Conservation (phyloP, 352 stramenopile species). For the Pythium grandisporangium region DNA sequence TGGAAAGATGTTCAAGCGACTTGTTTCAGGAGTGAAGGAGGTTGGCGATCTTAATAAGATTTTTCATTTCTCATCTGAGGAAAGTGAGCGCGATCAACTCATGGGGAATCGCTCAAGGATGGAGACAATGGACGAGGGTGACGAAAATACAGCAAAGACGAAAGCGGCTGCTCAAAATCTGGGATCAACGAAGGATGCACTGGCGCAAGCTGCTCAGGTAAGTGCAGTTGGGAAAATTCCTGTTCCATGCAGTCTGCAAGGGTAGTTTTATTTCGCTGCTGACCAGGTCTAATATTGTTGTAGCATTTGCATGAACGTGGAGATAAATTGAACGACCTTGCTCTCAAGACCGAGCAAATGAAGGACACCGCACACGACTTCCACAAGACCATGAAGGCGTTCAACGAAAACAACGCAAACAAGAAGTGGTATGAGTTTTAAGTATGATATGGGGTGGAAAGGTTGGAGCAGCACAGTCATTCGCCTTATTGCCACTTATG, state of each 20-base stretch:
- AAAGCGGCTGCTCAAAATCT: conserved; percentile 17
- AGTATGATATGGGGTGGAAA: no score
- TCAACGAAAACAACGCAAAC: conserved; percentile 76
- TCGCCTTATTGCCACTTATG: no score
- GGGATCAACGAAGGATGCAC: conserved; percentile 41
- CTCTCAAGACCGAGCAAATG: conserved; percentile 77
- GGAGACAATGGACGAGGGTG: not conserved
- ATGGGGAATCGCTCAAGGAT: conserved; percentile 31
- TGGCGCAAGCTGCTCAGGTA: conserved; percentile 68
- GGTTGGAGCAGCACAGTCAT: no score
- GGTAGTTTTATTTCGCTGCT: no score
- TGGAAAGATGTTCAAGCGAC: conserved; percentile 64
- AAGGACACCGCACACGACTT: conserved; percentile 78
- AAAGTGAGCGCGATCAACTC: conserved; percentile 40
- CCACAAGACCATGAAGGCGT: conserved; percentile 79
- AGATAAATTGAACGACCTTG: conserved; percentile 66
- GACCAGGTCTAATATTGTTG: no score
- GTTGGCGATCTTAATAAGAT: conserved; percentile 62
- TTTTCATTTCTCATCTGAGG: conserved; percentile 60
- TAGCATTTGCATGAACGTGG: conserved; percentile 68
- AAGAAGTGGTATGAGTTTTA: conserved; percentile 86
- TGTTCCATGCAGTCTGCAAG: no score
- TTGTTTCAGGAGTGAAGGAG: conserved; percentile 57
- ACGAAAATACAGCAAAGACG: conserved; percentile 4
- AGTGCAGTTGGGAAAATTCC: no score